Conservation (phyloP, 164 flowering plant genomes). For the Liquidambar formosana region DNA sequence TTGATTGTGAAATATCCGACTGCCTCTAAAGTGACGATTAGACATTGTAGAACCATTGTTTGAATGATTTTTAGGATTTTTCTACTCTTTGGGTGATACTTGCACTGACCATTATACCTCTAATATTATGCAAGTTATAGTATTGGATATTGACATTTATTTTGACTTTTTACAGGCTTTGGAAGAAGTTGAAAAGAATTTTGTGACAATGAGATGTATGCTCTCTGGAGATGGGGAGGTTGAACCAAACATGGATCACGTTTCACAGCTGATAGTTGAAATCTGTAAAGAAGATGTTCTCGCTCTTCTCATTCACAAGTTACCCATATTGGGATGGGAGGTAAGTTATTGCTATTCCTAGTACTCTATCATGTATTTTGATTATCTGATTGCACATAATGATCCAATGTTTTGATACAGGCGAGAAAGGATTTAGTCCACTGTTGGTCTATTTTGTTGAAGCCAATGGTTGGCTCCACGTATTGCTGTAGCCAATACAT, state of each 20-base stretch:
- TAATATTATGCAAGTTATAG: not conserved
- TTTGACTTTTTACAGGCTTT: constrained; percentile 50
- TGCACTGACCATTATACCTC: not conserved
- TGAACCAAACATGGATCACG: constrained; percentile 76
- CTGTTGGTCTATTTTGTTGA: constrained; percentile 87
- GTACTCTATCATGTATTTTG: not conserved
- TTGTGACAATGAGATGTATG: constrained; percentile 71
- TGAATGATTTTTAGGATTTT: not conserved
- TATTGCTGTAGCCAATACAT: constrained; percentile 80
- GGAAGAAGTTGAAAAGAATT: constrained; percentile 94
- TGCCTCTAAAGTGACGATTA: not conserved
- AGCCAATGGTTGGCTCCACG: constrained; percentile 70
- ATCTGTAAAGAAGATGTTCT: constrained; percentile 85
- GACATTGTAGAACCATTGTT: not conserved
- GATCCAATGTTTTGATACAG: constrained; percentile 35
- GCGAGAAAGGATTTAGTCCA: constrained; percentile 88
- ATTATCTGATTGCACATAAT: constrained; percentile 1
- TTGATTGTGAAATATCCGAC: not conserved
- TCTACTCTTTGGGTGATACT: not conserved
- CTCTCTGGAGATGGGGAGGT: constrained; percentile 88
- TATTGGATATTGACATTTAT: constrained; percentile 1
- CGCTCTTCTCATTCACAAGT: constrained; percentile 74
- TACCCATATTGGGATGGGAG: constrained; percentile 86
- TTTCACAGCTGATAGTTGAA: constrained; percentile 65
- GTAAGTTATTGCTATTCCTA: constrained; percentile 42